These are phyloP conservation scores for Yamadazyma scolyti DNA, from an alignment of 805 yeast species.

Conservation along the genomic window DNA sequence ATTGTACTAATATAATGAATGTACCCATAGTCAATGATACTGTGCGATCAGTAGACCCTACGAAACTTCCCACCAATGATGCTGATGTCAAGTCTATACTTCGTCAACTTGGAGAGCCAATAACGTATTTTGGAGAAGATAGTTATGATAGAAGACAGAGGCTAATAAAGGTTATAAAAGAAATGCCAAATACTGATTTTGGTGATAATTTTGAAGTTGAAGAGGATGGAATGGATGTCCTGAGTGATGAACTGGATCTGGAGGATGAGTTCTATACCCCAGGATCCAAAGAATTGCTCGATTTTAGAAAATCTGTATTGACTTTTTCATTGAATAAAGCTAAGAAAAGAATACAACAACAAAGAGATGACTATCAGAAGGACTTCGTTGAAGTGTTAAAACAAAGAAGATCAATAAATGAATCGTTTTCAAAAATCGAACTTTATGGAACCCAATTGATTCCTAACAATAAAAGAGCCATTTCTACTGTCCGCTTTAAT, in stretches of 20 bases:
- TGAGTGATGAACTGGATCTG: slow-evolving; percentile 34
- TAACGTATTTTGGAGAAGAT: slow-evolving; percentile 56
- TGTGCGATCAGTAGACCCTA: not conserved
- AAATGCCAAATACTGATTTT: slow-evolving; percentile 16
- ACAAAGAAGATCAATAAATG: slow-evolving; percentile 42
- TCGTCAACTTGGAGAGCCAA: slow-evolving; percentile 52
- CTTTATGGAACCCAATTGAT: slow-evolving; percentile 68
- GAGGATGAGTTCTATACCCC: slow-evolving; percentile 87
- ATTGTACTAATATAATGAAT: not conserved
- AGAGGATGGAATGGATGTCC: slow-evolving; percentile 18
- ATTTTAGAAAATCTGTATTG: slow-evolving; percentile 52
- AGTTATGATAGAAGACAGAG: slow-evolving; percentile 59
- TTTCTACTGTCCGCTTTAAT: slow-evolving; percentile 53
- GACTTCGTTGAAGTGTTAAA: slow-evolving; percentile 43
- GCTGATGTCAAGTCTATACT: slow-evolving; percentile 53
- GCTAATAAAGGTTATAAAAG: slow-evolving; percentile 42
- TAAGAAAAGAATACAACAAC: slow-evolving; percentile 32
- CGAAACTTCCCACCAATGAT: slow-evolving; percentile 58
- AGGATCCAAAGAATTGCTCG: slow-evolving; percentile 52
- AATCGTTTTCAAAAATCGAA: slow-evolving; percentile 30
- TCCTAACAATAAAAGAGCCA: slow-evolving; percentile 56
- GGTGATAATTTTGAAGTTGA: slow-evolving; percentile 26
- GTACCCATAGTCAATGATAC: slow-evolving; percentile 8
- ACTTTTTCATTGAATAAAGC: slow-evolving; percentile 48
- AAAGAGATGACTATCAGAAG: slow-evolving; percentile 22